Base-by-base conservation (phyloP, 2,329 filamentous ascomycete genomes). In the Penicillium freii region DNA sequence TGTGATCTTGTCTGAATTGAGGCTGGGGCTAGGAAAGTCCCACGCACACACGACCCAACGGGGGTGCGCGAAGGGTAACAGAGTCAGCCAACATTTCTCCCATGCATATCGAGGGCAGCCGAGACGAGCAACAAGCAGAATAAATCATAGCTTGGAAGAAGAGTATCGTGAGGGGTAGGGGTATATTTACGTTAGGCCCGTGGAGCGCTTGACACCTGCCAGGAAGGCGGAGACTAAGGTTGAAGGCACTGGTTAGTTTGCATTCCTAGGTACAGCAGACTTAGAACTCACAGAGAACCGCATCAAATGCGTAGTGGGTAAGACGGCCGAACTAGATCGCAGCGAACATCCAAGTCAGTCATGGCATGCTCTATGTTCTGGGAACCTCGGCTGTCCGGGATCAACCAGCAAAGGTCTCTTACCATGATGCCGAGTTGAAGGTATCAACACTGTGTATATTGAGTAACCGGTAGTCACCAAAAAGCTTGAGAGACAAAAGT, bases 181-280 rank as follows among this genome's bases (percentile, higher is more conserved):
- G 63, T 59, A 57, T 66, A 89, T 90, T 85, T 90, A 99, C 94
- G 92, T 97, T 79, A 99, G 83, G 71, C 94, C 94, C 61, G 94
- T 97, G 64, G 93, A 97, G 68, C 94, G 91, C 81, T 96, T 95
- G 82, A 99, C 92, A 71, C 94, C 94, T 39, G 94, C 94, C 66
- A 99, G 87, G 75, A 97, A 93, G 62, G 94, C 91, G 70, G 94
- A 99, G 76, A 99, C 90, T 95, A 59, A 59, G 42, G 19, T 61
- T 17, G 19, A 31, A 52, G 40, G 10, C 13, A 43, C 3, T 2
- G 9, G 31, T 63, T 55, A 69, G 59, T n/a, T 29, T 33, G 33
- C 21, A 19, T 11, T 27, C 34, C 6, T 5, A 27, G 9, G 17
- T 9, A 1, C 1, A 4, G 19, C 13, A 39, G 11, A 5, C 1